Evolutionary conservation across 192 early-diverging fungal genomes (phyloP), one percentile per base, ranked within the genome.

Genomic region (Paraglomus brasilianum): DNA sequence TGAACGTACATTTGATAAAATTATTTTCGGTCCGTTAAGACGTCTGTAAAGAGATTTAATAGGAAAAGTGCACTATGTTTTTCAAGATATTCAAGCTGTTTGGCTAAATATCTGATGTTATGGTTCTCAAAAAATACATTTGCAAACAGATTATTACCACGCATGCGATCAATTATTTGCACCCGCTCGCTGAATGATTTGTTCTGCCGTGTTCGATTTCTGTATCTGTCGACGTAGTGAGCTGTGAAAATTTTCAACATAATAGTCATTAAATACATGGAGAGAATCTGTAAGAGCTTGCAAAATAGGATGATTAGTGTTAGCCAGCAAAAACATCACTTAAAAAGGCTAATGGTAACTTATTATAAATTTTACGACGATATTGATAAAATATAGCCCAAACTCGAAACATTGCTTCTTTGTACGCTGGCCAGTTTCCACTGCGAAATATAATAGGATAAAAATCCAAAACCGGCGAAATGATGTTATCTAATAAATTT

Each of bases 321-420:
- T 21, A 30, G 15, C 61, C 44, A 64, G 45, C 9, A 64, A 19
- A 63, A 64, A 64, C 44, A 64, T 64, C 61, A 64, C 61, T 64
- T 22, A 64, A 22, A 64, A 64, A 64, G 1, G 22, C 44, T 19
- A 64, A 21, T 64, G 61, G 61, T 24, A 47, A 64, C 48, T 64
- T 64, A 24, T 64, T 64, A 21, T 64, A 64, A 64, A 45, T 0
- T 21, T 24, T 45, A 19, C 17, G 5, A 6, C n/a, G 1, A 46
- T 62, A 62, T 44, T 22, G 22, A 38, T 39, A 36, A 64, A 48
- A 64, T 30, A 64, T n/a, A 64, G 24, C 5, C 61, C 61, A 64
- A 64, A 47, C 15, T 38, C 9, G 44, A 64, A 64, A 47, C 15
- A 64, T 64, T 9, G 61, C 45, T 47, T 64, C 44, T 3, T 47